phyloP scores from a whole-genome alignment of 306 rosid species.

The Senna tora region DNA sequence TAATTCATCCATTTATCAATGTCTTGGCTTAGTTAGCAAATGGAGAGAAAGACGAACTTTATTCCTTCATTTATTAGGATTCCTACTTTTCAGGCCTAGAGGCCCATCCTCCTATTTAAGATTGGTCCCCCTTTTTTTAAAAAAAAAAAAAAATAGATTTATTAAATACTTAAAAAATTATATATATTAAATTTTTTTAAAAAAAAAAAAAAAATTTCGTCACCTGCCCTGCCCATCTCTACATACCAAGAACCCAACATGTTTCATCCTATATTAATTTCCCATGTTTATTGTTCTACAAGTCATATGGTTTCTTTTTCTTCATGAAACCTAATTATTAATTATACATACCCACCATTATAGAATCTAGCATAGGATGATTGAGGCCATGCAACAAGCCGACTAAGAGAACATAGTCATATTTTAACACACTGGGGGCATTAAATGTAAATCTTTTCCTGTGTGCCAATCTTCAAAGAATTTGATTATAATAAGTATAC shows the following conservation, averaged over 20 bases:
- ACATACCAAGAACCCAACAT: conserved; percentile 26
- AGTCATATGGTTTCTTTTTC: not conserved
- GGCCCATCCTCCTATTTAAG: conserved; percentile 39
- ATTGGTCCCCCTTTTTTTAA: not conserved
- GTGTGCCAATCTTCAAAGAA: too few relatives aligned
- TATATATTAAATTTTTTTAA: too few relatives aligned
- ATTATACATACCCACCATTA: not conserved
- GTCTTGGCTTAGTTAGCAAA: conserved; percentile 34
- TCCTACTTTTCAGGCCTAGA: conserved; percentile 34
- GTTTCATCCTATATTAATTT: conserved; percentile 10
- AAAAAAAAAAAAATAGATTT: too few relatives aligned
- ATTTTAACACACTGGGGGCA: too few relatives aligned
- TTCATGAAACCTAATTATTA: not conserved
- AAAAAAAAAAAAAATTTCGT: not conserved
- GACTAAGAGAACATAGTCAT: not conserved
- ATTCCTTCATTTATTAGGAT: conserved; percentile 49
- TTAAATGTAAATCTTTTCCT: too few relatives aligned
- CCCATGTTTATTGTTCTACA: not conserved
- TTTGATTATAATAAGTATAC: too few relatives aligned
- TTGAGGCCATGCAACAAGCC: not conserved
- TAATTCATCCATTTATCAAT: conserved; percentile 35
- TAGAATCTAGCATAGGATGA: not conserved
- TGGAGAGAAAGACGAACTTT: conserved; percentile 31
- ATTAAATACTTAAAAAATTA: too few relatives aligned
- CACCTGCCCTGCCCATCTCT: conserved; percentile 20